Evolutionary conservation across 805 yeast genomes (phyloP).

Genomic region (Naumovozyma baii): DNA sequence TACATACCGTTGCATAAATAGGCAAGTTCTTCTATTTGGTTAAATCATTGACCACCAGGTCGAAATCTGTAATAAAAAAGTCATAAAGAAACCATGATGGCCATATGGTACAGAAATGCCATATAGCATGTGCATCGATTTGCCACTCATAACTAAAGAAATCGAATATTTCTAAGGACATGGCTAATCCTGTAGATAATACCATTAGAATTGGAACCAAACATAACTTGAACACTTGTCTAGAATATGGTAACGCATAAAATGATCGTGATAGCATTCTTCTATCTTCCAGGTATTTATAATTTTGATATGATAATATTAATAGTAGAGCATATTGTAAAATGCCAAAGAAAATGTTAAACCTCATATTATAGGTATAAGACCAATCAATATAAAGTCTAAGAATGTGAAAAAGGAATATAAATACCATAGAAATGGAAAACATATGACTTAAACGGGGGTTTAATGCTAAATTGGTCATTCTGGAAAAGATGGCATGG

Average conservation of each 20-base stretch:
- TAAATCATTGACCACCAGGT: constrained; percentile 1
- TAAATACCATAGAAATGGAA: constrained; percentile 34
- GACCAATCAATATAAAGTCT: constrained; percentile 70
- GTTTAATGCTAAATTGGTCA: constrained; percentile 45
- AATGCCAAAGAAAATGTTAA: constrained; percentile 71
- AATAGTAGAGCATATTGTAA: constrained; percentile 49
- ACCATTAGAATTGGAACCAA: constrained; percentile 45
- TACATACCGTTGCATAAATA: no score
- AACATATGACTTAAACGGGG: constrained; percentile 31
- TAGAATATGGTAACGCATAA: constrained; percentile 2
- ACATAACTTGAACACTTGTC: constrained; percentile 19
- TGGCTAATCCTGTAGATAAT: constrained; percentile 51
- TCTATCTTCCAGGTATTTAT: constrained; percentile 5
- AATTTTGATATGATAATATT: constrained; percentile 27
- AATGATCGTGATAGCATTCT: constrained; percentile 1
- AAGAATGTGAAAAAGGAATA: constrained; percentile 56
- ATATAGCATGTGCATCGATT: constrained; percentile 84
- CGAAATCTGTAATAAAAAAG: constrained; percentile 41
- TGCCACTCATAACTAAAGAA: constrained; percentile 64
- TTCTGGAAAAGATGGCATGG: constrained; percentile 54
- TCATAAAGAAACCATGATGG: constrained; percentile 72
- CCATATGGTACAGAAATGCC: constrained; percentile 84
- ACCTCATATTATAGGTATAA: constrained; percentile 88
- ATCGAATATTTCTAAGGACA: constrained; percentile 86
- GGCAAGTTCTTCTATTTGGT: no score